Conservation (phyloP, 371 early-diverging fungal species). For the Mucor saturninus region DNA sequence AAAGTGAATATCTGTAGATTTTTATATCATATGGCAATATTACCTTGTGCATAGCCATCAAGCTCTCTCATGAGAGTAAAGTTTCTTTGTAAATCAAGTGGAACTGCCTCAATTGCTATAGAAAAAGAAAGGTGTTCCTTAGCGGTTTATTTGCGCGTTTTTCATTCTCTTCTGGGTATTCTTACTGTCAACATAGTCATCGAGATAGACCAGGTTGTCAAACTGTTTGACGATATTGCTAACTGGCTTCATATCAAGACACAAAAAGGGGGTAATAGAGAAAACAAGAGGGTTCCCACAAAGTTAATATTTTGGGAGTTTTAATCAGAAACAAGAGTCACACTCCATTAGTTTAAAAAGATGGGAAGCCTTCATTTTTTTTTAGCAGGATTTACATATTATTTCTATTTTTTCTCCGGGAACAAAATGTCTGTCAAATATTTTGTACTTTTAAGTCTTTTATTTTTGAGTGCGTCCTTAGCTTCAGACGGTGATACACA, state of each 20-base stretch:
- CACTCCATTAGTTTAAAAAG: background rate
- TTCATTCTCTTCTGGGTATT: background rate
- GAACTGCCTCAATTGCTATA: conserved; percentile 86
- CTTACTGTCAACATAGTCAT: conserved; percentile 89
- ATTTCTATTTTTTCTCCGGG: background rate
- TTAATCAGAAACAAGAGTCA: conserved; percentile 1
- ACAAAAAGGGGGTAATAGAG: background rate
- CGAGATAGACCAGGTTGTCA: conserved; percentile 67
- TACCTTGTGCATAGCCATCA: conserved; percentile 88
- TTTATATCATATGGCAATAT: background rate
- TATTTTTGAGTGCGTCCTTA: background rate
- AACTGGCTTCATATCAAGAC: conserved; percentile 15
- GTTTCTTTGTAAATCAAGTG: conserved; percentile 86
- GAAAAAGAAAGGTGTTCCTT: background rate
- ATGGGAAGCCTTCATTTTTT: background rate
- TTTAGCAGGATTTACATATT: background rate
- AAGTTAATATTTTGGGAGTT: background rate
- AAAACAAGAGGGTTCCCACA: background rate
- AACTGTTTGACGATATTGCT: conserved; percentile 25
- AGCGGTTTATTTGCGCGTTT: background rate
- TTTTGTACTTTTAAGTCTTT: background rate
- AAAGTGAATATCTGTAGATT: background rate
- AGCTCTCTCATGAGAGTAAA: conserved; percentile 90
- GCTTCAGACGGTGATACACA: conserved; percentile 15
- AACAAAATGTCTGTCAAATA: background rate